These are phyloP conservation scores for Yarrowia porcina DNA, from an alignment of 805 yeast genomes.

Conservation along the genomic window DNA sequence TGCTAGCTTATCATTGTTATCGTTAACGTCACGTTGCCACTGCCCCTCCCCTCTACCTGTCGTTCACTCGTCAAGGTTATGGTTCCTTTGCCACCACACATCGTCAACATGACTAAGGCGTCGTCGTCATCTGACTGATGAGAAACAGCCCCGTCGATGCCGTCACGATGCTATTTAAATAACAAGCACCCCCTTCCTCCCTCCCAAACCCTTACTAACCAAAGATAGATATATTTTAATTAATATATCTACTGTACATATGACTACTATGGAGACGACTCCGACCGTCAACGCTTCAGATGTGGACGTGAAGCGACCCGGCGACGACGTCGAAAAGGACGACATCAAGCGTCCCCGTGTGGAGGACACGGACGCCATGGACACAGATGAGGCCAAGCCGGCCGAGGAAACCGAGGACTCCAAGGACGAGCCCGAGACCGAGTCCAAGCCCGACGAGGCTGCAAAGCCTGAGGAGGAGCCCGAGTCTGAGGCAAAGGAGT, in stretches of 20 bases:
- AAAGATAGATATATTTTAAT: conserved; percentile 23
- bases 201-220: neutral
- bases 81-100: conserved; percentile 7
- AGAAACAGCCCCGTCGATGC: no score
- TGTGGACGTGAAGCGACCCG: conserved; percentile 25
- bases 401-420: no score
- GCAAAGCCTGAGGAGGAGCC: neutral
- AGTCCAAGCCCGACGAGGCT: neutral
- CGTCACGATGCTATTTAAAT: neutral
- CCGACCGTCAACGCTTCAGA: conserved; percentile 20
- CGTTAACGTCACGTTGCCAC: no score
- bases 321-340: conserved; percentile 21
- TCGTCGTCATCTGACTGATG: neutral
- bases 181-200: neutral
- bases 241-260: conserved; percentile 26
- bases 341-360: conserved; percentile 25
- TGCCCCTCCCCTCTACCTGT: neutral
- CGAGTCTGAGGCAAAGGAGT: neutral
- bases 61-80: conserved; percentile 7
- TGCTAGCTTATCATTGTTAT: neutral
- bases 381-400: conserved; percentile 17
- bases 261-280: conserved; percentile 22
- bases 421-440: neutral
- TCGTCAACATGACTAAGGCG: neutral
- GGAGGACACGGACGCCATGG: conserved; percentile 8